phyloP scores from a whole-genome alignment of 2,329 filamentous ascomycete species.

The Penicillium sp. region DNA sequence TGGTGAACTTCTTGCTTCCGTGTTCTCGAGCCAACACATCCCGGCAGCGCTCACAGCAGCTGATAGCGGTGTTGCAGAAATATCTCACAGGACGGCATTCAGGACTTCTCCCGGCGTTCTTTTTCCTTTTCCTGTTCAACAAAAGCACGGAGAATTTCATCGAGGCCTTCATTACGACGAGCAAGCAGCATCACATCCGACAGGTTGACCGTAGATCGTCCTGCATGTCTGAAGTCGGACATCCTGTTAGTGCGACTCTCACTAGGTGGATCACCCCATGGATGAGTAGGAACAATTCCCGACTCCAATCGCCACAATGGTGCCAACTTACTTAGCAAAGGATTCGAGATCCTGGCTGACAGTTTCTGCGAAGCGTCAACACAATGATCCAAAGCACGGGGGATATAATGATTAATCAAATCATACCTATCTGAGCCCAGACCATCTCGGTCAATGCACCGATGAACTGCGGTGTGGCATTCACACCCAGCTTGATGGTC shows the following conservation, averaged over 20 bases:
- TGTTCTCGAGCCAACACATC: not conserved
- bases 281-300: not conserved
- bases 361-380: slow-evolving; percentile 43
- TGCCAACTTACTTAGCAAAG: slow-evolving; percentile 52
- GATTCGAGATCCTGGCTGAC: slow-evolving; percentile 60
- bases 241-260: slow-evolving; percentile 12
- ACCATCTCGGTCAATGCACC: slow-evolving; percentile 80
- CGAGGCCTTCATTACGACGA: slow-evolving; percentile 79
- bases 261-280: not conserved
- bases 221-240: slow-evolving; percentile 65
- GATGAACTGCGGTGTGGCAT: slow-evolving; percentile 89
- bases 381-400: not conserved
- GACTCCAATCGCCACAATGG: not conserved
- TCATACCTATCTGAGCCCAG: slow-evolving; percentile 78
- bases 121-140: slow-evolving; percentile 29
- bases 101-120: slow-evolving; percentile 25
- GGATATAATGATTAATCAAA: not conserved
- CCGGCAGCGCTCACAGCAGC: not conserved
- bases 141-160: slow-evolving; percentile 60
- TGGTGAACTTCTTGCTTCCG: too few species aligned
- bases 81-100: slow-evolving; percentile 5
- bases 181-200: slow-evolving; percentile 86
- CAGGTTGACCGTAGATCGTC: slow-evolving; percentile 71
- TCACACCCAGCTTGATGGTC: slow-evolving; percentile 66
- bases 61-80: not conserved